Evolutionary conservation across 2,329 filamentous ascomycete species (phyloP).

Genomic region (Xylaria sp.): DNA sequence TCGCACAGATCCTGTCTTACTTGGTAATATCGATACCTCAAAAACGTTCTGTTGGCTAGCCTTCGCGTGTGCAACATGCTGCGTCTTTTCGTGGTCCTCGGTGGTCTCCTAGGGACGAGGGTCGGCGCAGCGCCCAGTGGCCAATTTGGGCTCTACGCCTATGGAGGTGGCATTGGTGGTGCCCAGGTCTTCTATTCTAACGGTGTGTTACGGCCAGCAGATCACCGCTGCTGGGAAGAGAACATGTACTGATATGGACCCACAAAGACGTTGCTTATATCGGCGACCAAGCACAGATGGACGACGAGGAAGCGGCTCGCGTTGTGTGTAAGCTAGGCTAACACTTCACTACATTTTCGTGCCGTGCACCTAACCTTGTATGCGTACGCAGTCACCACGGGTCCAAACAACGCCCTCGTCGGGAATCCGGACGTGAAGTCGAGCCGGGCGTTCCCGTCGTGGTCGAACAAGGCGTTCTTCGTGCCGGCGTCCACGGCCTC

Average conservation of each 20-base stretch:
- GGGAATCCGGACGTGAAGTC: constrained; percentile 31
- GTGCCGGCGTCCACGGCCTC: constrained; percentile 29
- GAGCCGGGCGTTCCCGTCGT: constrained; percentile 22
- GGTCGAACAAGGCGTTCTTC: constrained; percentile 37
- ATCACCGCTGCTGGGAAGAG: not conserved
- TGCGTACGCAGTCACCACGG: constrained; percentile 27
- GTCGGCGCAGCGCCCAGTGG: constrained; percentile 25
- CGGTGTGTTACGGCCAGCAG: constrained; percentile 22
- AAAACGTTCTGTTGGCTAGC: not conserved
- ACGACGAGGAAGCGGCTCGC: constrained; percentile 20
- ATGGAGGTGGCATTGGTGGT: constrained; percentile 36
- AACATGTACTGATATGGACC: not conserved
- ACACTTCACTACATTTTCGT: not conserved
- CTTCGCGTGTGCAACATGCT: not conserved
- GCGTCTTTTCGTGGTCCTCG: not conserved
- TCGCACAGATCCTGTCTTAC: not conserved
- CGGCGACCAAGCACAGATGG: constrained; percentile 16
- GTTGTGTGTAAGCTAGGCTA: constrained; percentile 28
- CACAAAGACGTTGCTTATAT: constrained; percentile 19
- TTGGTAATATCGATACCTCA: not conserved
- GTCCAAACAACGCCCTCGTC: constrained; percentile 23
- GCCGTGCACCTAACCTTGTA: too few relatives aligned
- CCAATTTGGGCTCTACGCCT: constrained; percentile 38
- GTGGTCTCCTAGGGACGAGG: too few relatives aligned
- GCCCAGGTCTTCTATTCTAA: constrained; percentile 34